phyloP scores from a whole-genome alignment of 495 filamentous ascomycete genomes.

The Trypethelium eluteriae region DNA sequence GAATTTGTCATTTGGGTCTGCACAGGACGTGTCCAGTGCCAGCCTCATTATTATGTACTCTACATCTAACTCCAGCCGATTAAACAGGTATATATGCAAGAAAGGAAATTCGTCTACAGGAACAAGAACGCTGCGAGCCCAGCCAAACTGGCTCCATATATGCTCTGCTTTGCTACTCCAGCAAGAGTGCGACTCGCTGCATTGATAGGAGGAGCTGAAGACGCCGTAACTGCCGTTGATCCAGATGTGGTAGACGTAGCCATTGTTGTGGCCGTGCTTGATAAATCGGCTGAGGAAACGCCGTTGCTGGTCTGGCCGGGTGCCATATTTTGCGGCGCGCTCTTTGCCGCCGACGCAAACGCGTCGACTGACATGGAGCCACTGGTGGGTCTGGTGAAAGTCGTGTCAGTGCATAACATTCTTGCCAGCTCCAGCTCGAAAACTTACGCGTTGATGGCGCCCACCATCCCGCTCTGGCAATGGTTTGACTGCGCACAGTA shows the following conservation, averaged over 20 bases:
- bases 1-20: not conserved
- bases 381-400: not conserved
- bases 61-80: constrained; percentile 1
- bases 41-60: not conserved
- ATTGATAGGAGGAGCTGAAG: not conserved
- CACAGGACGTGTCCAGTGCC: not conserved
- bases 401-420: not conserved
- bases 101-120: constrained; percentile 10
- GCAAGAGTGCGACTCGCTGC: not conserved
- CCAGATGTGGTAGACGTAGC: not conserved
- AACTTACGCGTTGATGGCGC: constrained; percentile 41
- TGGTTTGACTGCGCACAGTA: constrained; percentile 49
- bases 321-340: constrained; percentile 8
- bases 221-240: not conserved
- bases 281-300: not conserved
- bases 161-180: not conserved
- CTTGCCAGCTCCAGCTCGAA: not conserved
- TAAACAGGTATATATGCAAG: constrained; percentile 1
- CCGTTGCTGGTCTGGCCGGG: constrained; percentile 4
- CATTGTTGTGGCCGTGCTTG: constrained; percentile 2
- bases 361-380: not conserved
- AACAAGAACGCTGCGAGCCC: not conserved
- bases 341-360: constrained; percentile 1
- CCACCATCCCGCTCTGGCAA: constrained; percentile 46
- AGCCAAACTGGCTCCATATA: not conserved